Conservation (phyloP, 2,329 filamentous ascomycete species). For the Simplicillium aogashimaense region DNA sequence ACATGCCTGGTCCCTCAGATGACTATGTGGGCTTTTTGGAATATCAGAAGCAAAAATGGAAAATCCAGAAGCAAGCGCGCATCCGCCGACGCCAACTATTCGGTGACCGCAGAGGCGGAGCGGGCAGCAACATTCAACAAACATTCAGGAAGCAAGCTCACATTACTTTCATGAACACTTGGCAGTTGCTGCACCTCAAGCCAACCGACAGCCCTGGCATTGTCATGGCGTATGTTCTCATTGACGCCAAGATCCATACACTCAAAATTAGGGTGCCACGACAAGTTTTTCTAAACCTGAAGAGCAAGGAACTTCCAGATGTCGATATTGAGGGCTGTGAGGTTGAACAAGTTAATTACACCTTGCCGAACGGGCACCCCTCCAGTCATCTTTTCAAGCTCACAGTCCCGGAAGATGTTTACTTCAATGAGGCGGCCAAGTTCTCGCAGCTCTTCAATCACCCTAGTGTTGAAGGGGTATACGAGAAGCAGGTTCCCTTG, state of each 20-base stretch:
- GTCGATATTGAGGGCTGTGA: slow-evolving; percentile 78
- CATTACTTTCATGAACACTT: slow-evolving; percentile 79
- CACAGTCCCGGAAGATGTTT: slow-evolving; percentile 79
- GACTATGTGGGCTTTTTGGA: slow-evolving; percentile 82
- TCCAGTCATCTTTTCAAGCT: slow-evolving; percentile 93
- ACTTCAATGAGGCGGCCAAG: slow-evolving; percentile 75
- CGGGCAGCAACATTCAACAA: slow-evolving; percentile 47
- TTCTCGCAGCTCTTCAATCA: slow-evolving; percentile 81
- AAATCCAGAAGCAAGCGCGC: slow-evolving; percentile 86
- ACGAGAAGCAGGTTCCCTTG: slow-evolving; percentile 85
- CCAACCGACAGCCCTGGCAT: slow-evolving; percentile 77
- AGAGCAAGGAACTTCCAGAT: slow-evolving; percentile 76
- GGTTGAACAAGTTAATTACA: slow-evolving; percentile 89
- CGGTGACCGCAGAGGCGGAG: slow-evolving; percentile 60
- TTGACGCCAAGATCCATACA: slow-evolving; percentile 83
- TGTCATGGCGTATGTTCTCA: slow-evolving; percentile 81
- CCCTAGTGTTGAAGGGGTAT: slow-evolving; percentile 90
- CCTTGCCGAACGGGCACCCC: slow-evolving; percentile 86
- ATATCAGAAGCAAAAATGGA: slow-evolving; percentile 99
- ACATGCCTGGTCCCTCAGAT: slow-evolving; percentile 75
- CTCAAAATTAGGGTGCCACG: slow-evolving; percentile 84
- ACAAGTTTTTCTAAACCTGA: slow-evolving; percentile 85
- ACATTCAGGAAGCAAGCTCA: slow-evolving; percentile 89
- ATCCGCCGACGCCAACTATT: slow-evolving; percentile 82
- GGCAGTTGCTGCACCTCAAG: slow-evolving; percentile 86